Percentiles rank a stretch among this genome's conserved stretches.
phyloP scores from a whole-genome alignment of 805 yeast genomes.

The Blastobotrys parvus region DNA sequence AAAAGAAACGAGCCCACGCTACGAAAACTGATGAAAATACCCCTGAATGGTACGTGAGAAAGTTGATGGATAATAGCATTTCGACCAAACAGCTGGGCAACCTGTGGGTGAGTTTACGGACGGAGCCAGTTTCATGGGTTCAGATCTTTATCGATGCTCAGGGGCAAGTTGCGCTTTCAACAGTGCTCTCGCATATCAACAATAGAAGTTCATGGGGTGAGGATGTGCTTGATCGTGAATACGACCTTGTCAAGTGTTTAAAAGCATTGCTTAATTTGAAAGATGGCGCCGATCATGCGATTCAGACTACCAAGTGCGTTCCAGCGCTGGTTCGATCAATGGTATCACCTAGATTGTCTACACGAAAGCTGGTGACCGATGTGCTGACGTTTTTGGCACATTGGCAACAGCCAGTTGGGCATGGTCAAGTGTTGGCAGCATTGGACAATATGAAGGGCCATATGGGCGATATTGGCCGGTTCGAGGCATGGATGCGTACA shows the following conservation, averaged over 20 bases:
- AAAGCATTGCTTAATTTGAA: conserved; percentile 61
- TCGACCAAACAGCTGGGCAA: conserved; percentile 65
- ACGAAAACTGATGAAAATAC: conserved; percentile 29
- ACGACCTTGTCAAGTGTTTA: conserved; percentile 66
- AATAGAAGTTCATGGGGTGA: conserved; percentile 29
- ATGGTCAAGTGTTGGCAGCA: conserved; percentile 48
- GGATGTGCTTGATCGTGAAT: conserved; percentile 58
- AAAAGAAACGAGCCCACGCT: conserved; percentile 28
- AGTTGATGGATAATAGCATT: conserved; percentile 61
- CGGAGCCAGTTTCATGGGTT: conserved; percentile 85
- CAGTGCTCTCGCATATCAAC: conserved; percentile 50
- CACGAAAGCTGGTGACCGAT: conserved; percentile 75
- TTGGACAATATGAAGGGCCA: conserved; percentile 39
- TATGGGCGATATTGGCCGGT: conserved; percentile 31
- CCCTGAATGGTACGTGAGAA: conserved; percentile 71
- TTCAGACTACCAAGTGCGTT: conserved; percentile 36
- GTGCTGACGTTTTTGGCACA: conserved; percentile 51
- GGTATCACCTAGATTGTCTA: conserved; percentile 62
- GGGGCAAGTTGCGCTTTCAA: conserved; percentile 72
- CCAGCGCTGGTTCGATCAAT: conserved; percentile 65
- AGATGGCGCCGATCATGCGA: conserved; percentile 52
- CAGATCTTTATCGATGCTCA: conserved; percentile 64
- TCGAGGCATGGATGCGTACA: conserved; percentile 63
- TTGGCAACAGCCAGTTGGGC: conserved; percentile 38
- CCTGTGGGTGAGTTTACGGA: conserved; percentile 83